A percentile compares a stretch with the other conserved stretches of the same genome.
These are phyloP conservation scores for Gremmenia infestans DNA, from an alignment of 2,329 filamentous ascomycete genomes.

Conservation along the genomic window DNA sequence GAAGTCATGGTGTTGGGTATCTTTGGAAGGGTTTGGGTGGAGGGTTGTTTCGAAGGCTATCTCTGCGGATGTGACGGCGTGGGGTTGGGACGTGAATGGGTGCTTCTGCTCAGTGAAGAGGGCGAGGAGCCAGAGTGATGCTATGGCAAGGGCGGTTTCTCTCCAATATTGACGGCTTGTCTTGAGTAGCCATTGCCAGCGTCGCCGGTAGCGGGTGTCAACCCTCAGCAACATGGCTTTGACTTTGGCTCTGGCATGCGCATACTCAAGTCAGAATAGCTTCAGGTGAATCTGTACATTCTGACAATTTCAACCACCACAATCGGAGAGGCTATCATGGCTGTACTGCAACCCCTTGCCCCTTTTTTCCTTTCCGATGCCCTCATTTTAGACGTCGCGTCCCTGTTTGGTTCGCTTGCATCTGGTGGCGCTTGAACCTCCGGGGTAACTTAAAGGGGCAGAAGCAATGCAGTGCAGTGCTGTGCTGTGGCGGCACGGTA, in stretches of 20 bases:
- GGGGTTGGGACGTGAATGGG: slow-evolving; percentile 5
- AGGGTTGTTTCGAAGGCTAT: slow-evolving; percentile 8
- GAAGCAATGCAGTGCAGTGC: no score
- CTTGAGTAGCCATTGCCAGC: slow-evolving; percentile 4
- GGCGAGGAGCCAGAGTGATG: slow-evolving; percentile 7
- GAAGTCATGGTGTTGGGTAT: not conserved
- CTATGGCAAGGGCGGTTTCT: not conserved
- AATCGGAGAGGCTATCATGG: no score
- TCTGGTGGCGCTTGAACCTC: no score
- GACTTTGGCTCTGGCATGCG: not conserved
- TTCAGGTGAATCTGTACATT: no score
- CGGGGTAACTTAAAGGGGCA: no score
- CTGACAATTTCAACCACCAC: no score
- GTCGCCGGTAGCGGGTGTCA: not conserved
- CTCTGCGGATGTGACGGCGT: slow-evolving; percentile 11
- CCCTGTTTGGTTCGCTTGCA: no score
- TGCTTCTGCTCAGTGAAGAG: slow-evolving; percentile 12
- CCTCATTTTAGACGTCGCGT: no score
- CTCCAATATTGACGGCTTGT: slow-evolving; percentile 9
- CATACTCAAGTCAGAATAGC: no score
- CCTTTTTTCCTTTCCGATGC: no score
- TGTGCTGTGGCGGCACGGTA: no score
- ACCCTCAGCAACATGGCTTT: slow-evolving; percentile 1
- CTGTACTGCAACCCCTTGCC: no score
- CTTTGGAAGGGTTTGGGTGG: not conserved